These are phyloP conservation scores for Colletotrichum endophyticum DNA, from an alignment of 2,329 filamentous ascomycete species.

Conservation along the genomic window DNA sequence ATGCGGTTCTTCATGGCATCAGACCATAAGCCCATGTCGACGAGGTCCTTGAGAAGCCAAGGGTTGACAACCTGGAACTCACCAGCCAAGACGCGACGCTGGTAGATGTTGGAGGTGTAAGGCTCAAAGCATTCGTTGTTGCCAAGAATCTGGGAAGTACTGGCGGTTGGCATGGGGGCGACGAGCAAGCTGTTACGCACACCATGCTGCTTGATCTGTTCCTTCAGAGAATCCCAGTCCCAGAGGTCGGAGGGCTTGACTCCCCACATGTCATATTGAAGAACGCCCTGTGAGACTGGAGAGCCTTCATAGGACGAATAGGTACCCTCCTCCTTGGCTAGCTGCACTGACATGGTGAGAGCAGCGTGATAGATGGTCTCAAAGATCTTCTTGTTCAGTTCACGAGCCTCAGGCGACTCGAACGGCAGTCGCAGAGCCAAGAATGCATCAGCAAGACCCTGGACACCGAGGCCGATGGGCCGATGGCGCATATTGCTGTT, in stretches of 20 bases:
- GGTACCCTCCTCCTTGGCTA: slow-evolving; percentile 82
- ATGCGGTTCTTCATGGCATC: slow-evolving; percentile 99
- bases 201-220: slow-evolving; percentile 89
- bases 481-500: slow-evolving; percentile 98
- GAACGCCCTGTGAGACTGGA: slow-evolving; percentile 90
- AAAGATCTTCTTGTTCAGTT: slow-evolving; percentile 98
- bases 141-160: slow-evolving; percentile 95
- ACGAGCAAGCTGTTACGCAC: slow-evolving; percentile 94
- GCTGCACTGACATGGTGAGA: slow-evolving; percentile 84
- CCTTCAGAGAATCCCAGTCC: slow-evolving; percentile 93
- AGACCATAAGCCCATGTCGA: slow-evolving; percentile 97
- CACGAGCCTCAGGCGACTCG: slow-evolving; percentile 90
- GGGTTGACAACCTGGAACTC: slow-evolving; percentile 99
- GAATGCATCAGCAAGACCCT: slow-evolving; percentile 98
- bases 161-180: slow-evolving; percentile 97
- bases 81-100: slow-evolving; percentile 93
- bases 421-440: slow-evolving; percentile 95
- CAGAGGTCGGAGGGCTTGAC: slow-evolving; percentile 92
- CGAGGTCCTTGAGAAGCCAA: slow-evolving; percentile 96
- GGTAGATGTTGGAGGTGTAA: slow-evolving; percentile 99
- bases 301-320: slow-evolving; percentile 94
- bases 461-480: slow-evolving; percentile 94
- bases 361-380: slow-evolving; percentile 99
- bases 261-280: slow-evolving; percentile 99
- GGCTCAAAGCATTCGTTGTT: slow-evolving; percentile 99